phyloP scores from a whole-genome alignment of 2,329 filamentous ascomycete species.

The Verticillium nonalfalfae region DNA sequence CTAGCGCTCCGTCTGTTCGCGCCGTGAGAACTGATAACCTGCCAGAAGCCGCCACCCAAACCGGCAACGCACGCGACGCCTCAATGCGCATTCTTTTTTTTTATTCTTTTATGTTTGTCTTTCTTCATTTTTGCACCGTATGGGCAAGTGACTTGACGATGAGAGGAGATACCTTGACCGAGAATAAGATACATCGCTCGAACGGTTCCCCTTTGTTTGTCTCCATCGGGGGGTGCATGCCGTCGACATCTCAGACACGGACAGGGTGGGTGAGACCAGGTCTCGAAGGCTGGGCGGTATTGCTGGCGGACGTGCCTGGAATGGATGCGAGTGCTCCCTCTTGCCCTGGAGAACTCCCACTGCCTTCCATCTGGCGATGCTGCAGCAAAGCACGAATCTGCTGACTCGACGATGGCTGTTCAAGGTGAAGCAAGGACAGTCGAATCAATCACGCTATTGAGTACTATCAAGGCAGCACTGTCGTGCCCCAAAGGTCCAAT shows the following conservation, averaged over 20 bases:
- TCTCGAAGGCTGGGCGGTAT: background rate
- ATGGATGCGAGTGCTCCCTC: background rate
- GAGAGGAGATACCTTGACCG: background rate
- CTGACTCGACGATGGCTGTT: background rate
- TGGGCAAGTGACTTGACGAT: background rate
- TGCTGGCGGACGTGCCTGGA: background rate
- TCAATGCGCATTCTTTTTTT: background rate
- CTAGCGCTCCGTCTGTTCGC: background rate
- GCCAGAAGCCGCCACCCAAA: background rate
- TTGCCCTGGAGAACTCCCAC: background rate
- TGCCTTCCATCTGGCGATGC: background rate
- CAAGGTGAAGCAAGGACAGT: too few relatives aligned
- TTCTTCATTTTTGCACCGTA: background rate
- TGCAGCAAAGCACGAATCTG: background rate
- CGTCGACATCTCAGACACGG: background rate
- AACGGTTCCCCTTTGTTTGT: background rate
- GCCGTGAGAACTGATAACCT: background rate
- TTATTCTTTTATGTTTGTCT: background rate
- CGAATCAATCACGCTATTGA: too few relatives aligned
- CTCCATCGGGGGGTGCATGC: background rate
- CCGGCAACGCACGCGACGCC: background rate
- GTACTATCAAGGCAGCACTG: too few relatives aligned
- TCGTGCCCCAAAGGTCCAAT: too few relatives aligned
- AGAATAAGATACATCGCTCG: background rate
- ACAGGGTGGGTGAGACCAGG: background rate